Conservation (phyloP, 257 asterid species). For the Leptodermis oblonga region DNA sequence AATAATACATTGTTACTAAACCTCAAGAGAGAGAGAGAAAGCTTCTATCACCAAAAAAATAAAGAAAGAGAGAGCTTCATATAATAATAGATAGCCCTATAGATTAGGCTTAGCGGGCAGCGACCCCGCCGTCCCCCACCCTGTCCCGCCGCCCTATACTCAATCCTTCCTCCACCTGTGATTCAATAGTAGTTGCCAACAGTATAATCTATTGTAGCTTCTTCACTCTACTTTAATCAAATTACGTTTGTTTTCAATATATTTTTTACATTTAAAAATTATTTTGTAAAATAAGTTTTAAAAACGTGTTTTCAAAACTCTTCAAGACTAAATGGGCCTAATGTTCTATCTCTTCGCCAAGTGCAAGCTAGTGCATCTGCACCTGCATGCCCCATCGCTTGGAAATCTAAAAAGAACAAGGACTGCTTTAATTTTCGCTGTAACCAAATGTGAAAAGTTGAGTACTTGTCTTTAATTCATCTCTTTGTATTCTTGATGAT, state of each 20-base stretch:
- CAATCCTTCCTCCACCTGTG: slow-evolving; percentile 20
- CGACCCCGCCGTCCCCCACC: background rate
- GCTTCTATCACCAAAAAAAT: no score
- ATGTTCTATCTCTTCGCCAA: no score
- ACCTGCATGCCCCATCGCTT: slow-evolving; percentile 4
- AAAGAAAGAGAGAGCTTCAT: no score
- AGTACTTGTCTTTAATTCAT: background rate
- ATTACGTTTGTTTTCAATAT: no score
- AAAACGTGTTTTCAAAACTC: no score
- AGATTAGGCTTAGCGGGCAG: background rate
- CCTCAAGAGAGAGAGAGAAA: no score
- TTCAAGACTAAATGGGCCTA: no score
- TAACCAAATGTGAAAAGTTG: slow-evolving; percentile 25
- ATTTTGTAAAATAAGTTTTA: no score
- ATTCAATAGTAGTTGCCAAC: background rate
- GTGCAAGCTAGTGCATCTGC: no score
- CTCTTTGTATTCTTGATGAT: background rate
- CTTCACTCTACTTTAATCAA: background rate
- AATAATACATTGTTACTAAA: no score
- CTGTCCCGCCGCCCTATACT: slow-evolving; percentile 23
- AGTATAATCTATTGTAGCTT: background rate
- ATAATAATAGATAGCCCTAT: no score
- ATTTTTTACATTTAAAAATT: no score
- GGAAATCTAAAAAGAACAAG: slow-evolving; percentile 13
- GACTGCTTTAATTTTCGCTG: slow-evolving; percentile 49